phyloP scores from a whole-genome alignment of 2,329 filamentous ascomycete genomes.

The Fusarium sp. region DNA sequence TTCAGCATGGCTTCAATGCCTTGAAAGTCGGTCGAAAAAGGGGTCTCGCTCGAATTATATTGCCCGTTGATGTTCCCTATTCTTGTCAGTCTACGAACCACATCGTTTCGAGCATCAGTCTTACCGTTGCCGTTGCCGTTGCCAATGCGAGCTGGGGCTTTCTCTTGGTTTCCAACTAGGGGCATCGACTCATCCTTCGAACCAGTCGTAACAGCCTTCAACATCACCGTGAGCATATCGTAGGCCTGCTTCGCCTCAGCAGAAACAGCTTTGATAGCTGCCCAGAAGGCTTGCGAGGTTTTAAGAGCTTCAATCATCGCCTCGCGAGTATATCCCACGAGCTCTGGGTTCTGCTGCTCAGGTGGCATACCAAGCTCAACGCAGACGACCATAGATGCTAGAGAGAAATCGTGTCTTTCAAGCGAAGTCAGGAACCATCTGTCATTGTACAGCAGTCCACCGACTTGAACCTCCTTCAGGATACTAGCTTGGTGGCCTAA shows the following conservation, averaged over 20 bases:
- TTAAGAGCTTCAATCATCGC: conserved; percentile 12
- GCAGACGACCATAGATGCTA: conserved; percentile 33
- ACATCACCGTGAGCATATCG: conserved; percentile 24
- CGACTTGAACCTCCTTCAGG: conserved; percentile 25
- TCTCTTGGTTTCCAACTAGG: neutral
- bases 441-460: conserved; percentile 14
- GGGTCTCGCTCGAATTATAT: neutral
- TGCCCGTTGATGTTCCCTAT: neutral
- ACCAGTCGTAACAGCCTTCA: conserved; percentile 2
- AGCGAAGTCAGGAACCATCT: conserved; percentile 32
- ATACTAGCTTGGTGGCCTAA: conserved; percentile 21
- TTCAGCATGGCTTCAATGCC: conserved; percentile 26
- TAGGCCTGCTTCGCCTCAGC: conserved; percentile 22
- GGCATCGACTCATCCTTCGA: neutral
- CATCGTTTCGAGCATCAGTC: rapidly evolving
- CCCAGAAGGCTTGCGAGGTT: conserved; percentile 25
- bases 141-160: neutral
- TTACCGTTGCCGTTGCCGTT: neutral
- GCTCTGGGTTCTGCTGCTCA: neutral
- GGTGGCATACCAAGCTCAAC: conserved; percentile 18
- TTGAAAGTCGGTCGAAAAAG: conserved; percentile 3
- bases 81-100: neutral
- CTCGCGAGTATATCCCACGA: neutral
- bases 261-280: conserved; percentile 13
- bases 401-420: conserved; percentile 25